Percentiles rank a stretch among this genome's conserved stretches.
Evolutionary conservation across 2,329 filamentous ascomycete species (phyloP).

Genomic region (Aureobasidium mangrovei): DNA sequence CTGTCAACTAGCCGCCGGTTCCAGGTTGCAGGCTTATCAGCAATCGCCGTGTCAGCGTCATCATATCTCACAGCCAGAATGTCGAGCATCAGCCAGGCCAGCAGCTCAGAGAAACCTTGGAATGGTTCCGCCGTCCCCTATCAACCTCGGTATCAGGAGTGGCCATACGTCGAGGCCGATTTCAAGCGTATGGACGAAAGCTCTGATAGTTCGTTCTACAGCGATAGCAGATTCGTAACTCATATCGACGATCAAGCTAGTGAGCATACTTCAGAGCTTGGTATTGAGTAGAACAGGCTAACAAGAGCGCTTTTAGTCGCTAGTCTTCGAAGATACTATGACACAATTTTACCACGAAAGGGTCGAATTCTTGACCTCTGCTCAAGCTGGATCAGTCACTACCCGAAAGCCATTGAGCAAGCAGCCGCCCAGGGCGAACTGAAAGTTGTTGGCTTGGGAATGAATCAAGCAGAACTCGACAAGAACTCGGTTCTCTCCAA

Average conservation of each 20-base stretch:
- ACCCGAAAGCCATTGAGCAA: slow-evolving; percentile 28
- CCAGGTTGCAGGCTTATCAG: slow-evolving; percentile 3
- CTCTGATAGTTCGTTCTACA: slow-evolving; percentile 32
- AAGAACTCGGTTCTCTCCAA: slow-evolving; percentile 15
- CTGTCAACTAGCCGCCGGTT: neutral
- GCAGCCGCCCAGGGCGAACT: slow-evolving; percentile 27
- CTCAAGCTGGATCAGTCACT: slow-evolving; percentile 42
- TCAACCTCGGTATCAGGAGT: slow-evolving; percentile 25
- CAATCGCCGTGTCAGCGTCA: slow-evolving; percentile 6
- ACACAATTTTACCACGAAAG: slow-evolving; percentile 31
- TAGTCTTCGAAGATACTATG: slow-evolving; percentile 39
- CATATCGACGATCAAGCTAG: slow-evolving; percentile 45
- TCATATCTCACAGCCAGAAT: neutral
- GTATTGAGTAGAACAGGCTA: no score
- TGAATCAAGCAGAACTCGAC: slow-evolving; percentile 40
- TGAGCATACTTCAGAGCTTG: no score
- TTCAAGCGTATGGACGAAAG: slow-evolving; percentile 33
- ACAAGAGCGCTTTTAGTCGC: slow-evolving; percentile 19
- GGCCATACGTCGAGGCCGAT: slow-evolving; percentile 30
- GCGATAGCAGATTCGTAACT: slow-evolving; percentile 41
- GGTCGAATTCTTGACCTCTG: slow-evolving; percentile 43
- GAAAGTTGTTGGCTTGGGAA: slow-evolving; percentile 39
- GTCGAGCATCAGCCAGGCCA: slow-evolving; percentile 5
- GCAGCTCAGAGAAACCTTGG: neutral
- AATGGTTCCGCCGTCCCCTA: slow-evolving; percentile 19